Conservation (phyloP, 164 flowering plant species). For the Aristolochia fimbriata region DNA sequence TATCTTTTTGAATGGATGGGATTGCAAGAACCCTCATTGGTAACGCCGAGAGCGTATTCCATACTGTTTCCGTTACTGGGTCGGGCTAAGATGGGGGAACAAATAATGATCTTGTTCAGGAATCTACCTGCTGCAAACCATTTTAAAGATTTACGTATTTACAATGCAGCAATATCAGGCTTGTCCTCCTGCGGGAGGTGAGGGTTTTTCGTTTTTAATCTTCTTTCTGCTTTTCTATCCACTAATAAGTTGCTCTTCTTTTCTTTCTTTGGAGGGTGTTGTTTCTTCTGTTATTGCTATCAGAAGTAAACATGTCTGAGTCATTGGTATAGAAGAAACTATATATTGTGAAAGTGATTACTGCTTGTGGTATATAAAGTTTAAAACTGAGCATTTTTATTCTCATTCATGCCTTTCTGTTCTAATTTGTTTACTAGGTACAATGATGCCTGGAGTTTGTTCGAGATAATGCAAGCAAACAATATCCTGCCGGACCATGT, state of each 20-base stretch:
- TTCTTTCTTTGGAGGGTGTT: background rate
- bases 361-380: background rate
- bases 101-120: constrained; percentile 47
- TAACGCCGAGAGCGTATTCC: constrained; percentile 52
- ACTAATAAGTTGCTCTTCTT: background rate
- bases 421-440: constrained; percentile 33
- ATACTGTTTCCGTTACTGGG: constrained; percentile 62
- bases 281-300: background rate
- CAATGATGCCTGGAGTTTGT: constrained; percentile 69
- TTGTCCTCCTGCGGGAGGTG: constrained; percentile 61
- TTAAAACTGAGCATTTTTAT: background rate
- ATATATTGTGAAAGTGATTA: background rate
- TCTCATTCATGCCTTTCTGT: background rate
- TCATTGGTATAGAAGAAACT: background rate
- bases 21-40: constrained; percentile 55
- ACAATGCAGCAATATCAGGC: constrained; percentile 74
- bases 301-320: background rate
- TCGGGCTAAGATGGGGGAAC: constrained; percentile 50
- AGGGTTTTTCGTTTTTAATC: background rate
- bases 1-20: constrained; percentile 92
- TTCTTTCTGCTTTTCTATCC: background rate
- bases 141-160: constrained; percentile 60
- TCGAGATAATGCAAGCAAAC: constrained; percentile 50
- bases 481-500: constrained; percentile 73
- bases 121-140: constrained; percentile 42